Base-by-base conservation (phyloP, 768 basidiomycete genomes). In the Boletus vinaceobasis region DNA sequence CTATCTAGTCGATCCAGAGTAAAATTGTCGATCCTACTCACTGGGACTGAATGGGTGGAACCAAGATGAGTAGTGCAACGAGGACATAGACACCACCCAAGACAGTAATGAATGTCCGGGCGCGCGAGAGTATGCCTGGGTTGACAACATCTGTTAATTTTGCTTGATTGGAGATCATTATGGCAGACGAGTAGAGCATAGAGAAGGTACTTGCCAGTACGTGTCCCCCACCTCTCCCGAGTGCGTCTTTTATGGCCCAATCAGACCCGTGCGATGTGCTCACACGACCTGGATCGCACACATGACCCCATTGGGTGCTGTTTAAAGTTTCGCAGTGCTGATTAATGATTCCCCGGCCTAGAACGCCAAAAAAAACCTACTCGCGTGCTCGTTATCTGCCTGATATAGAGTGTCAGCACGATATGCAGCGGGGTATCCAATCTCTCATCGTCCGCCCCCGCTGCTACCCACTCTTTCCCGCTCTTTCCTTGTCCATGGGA, bases 1-100 rank as follows among this genome's bases (percentile, higher is more conserved):
- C 29, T 19, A 50, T 56, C 50, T 45, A 17, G 54, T 52, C 39
- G 35, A 52, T 44, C 37, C 48, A 52, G 33, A 31, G 74, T 13
- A 56, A 55, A 26, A 43, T 9, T 38, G 52, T 52, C 27, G 45
- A 50, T 36, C 45, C 36, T 47, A 60, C 88, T 71, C 61, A 87
- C 88, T 88, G 82, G 38, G 79, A 76, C 71, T 92, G 90, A 53
- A 90, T 73, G 55, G 74, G 80, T 15, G 90, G 89, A 7, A 85
- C 72, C 4, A 76, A 73, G 49, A 90, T 71, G 15, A 86, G 71
- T 0, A 75, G 65, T 9, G 93, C 71, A 2, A 81, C 54, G 19
- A 68, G 60, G 29, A 77, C 71, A 68, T 91, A 93, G 43, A 84
- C 29, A 17, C 70, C 75, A 29, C 83, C 83, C 19, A 79, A 70